Evolutionary conservation across 208 protist species (phyloP), one percentile per base, ranked within the genome.

Genomic region (Tritrichomonas foetus): DNA sequence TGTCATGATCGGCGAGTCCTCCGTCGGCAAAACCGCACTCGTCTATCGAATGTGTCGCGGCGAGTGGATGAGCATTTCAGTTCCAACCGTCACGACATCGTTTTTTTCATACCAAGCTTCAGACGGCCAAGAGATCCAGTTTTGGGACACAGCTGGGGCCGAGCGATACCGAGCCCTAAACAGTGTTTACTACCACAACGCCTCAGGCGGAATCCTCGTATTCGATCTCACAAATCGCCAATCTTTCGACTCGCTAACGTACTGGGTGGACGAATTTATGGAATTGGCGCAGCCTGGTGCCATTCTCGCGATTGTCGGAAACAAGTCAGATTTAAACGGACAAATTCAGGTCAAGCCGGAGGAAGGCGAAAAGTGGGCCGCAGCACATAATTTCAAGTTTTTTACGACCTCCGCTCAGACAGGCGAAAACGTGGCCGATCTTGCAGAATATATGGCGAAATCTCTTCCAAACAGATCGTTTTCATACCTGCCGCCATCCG

Each of bases 161-260:
- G 78, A 89, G 27, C 44, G 78, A 57, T 89, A 89, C 16, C 25
- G 78, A 53, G 78, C 78, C 25, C 5, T 89, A 0, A 89, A 89
- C 27, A 89, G 78, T 39, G 78, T 89, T 39, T 89, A 89, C 39
- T 89, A 89, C 57, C 78, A 89, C 16, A 89, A 89, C 16, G 78
- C 78, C 1, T 57, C 47, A 49, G 78, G 78, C 39, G 78, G 47
- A 5, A 53, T 89, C 53, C 36, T 89, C 33, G 78, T 89, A 25
- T 89, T 89, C 16, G 78, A 89, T 39, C 20, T 89, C 9, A 57
- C 47, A 33, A 57, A 57, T 30, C 53, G 78, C 53, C 20, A 50
- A 53, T 89, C 78, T 3, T 89, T 89, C 47, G n/a, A 89, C 20
- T 44, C 78, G 0, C 36, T 89, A 57, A 14, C 47, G 22, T 89